phyloP scores from a whole-genome alignment of 768 basidiomycete species.

The Tricholoma bakamatsutake region DNA sequence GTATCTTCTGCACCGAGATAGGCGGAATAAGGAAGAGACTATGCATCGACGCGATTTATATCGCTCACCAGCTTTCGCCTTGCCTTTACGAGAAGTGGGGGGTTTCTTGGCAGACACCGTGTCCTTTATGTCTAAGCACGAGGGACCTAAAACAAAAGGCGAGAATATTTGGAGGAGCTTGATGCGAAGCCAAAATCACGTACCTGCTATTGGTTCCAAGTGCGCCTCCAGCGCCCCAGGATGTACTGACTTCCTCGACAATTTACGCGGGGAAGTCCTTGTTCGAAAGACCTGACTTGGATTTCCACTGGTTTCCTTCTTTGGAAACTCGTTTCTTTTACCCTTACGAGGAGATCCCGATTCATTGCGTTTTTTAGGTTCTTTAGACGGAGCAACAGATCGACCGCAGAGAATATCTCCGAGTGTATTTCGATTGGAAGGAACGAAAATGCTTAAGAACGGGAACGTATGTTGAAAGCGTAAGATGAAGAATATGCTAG shows the following conservation, averaged over 20 bases:
- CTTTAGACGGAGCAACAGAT: conserved; percentile 36
- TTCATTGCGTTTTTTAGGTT: conserved; percentile 21
- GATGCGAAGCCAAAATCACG: background rate
- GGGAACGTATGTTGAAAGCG: background rate
- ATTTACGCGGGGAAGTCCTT: conserved; percentile 12
- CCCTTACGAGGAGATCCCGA: conserved; percentile 25
- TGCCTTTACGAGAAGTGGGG: conserved; percentile 4
- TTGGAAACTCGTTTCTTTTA: conserved; percentile 4
- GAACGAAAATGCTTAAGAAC: conserved; percentile 15
- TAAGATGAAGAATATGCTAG: background rate
- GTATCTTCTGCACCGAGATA: background rate
- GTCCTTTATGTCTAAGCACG: background rate
- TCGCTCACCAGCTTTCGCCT: conserved; percentile 4
- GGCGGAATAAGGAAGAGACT: background rate
- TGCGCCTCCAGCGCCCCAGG: background rate
- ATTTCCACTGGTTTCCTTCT: background rate
- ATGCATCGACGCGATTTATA: background rate
- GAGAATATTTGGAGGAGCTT: background rate
- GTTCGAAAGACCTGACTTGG: background rate
- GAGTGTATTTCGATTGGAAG: conserved; percentile 15
- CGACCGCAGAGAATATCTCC: conserved; percentile 17
- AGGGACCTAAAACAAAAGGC: background rate
- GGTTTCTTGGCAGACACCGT: background rate
- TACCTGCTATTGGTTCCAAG: conserved; percentile 1
- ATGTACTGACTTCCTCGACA: background rate